Evolutionary conservation across 2,329 filamentous ascomycete species (phyloP).

Genomic region (Sclerotinia nivalis): DNA sequence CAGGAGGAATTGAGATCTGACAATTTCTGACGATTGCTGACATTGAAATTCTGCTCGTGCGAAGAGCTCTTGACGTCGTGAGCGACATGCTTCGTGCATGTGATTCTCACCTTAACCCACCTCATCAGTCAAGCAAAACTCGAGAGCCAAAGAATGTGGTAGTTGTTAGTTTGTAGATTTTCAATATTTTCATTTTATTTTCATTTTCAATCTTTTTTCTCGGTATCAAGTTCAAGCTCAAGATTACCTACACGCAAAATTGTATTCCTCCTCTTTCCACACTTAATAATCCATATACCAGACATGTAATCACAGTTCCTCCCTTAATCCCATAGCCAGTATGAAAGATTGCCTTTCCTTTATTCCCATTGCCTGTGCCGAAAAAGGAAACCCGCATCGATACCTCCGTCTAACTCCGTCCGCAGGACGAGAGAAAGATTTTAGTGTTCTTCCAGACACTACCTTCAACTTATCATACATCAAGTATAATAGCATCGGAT

Average conservation of each 20-base stretch:
- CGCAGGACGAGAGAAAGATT: constrained; percentile 9
- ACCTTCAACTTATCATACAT: neutral
- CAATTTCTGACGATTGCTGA: neutral
- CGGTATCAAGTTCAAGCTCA: constrained; percentile 14
- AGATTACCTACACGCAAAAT: constrained; percentile 17
- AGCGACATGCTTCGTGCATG: neutral
- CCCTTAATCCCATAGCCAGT: constrained; percentile 8
- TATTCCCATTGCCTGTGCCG: constrained; percentile 2
- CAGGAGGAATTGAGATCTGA: constrained; percentile 9
- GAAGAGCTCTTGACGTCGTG: neutral
- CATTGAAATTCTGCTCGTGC: neutral
- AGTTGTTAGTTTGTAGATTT: neutral
- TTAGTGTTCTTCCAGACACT: neutral
- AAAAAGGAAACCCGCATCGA: constrained; percentile 13
- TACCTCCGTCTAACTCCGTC: constrained; percentile 3
- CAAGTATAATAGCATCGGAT: neutral
- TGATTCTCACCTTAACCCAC: neutral
- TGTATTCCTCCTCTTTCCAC: constrained; percentile 4
- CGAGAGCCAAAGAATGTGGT: neutral
- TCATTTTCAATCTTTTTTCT: neutral
- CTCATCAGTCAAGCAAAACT: neutral
- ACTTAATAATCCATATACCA: constrained; percentile 11
- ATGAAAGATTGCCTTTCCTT: constrained; percentile 3
- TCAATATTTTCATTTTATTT: constrained; percentile 7
- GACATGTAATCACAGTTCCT: constrained; percentile 4